phyloP scores from a whole-genome alignment of 1,284 basidiomycete species.

The Marasmius fiardii region DNA sequence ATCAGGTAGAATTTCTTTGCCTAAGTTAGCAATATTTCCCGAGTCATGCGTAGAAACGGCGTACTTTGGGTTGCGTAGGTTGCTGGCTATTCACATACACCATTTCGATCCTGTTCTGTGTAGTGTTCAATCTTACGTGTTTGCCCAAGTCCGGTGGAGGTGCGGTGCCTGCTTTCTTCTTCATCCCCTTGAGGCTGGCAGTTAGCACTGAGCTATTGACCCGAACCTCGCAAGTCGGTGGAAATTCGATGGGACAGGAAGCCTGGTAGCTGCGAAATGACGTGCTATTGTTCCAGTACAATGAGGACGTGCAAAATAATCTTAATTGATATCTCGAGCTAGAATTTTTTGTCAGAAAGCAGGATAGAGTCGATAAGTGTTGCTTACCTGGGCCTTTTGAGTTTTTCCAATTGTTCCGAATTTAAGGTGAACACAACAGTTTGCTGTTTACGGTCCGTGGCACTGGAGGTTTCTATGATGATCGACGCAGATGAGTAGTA shows the following conservation, averaged over 20 bases:
- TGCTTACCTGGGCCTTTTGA: constrained; percentile 50
- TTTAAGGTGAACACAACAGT: constrained; percentile 59
- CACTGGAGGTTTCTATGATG: constrained; percentile 67
- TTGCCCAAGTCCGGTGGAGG: constrained; percentile 85
- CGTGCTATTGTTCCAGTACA: constrained; percentile 61
- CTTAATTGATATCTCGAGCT: constrained; percentile 80
- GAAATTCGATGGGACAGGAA: constrained; percentile 85
- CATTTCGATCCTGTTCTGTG: constrained; percentile 75
- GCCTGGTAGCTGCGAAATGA: constrained; percentile 48
- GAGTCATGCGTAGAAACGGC: constrained; percentile 12
- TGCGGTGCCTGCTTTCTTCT: constrained; percentile 96
- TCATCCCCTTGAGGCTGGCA: constrained; percentile 87
- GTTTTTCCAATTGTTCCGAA: constrained; percentile 58
- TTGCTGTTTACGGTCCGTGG: constrained; percentile 70
- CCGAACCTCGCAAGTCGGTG: constrained; percentile 86
- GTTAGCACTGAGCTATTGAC: constrained; percentile 71
- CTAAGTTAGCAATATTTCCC: constrained; percentile 5
- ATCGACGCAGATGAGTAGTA: not conserved
- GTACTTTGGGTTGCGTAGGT: constrained; percentile 66
- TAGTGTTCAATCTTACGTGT: constrained; percentile 44
- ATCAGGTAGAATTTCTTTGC: constrained; percentile 81
- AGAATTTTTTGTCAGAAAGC: constrained; percentile 12
- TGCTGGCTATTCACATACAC: constrained; percentile 90
- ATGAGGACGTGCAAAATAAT: constrained; percentile 89
- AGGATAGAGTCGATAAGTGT: not conserved